Percentiles rank a stretch among this genome's conserved stretches.
Conservation (phyloP, 106 monocot genomes). For the Acorus calamus region DNA sequence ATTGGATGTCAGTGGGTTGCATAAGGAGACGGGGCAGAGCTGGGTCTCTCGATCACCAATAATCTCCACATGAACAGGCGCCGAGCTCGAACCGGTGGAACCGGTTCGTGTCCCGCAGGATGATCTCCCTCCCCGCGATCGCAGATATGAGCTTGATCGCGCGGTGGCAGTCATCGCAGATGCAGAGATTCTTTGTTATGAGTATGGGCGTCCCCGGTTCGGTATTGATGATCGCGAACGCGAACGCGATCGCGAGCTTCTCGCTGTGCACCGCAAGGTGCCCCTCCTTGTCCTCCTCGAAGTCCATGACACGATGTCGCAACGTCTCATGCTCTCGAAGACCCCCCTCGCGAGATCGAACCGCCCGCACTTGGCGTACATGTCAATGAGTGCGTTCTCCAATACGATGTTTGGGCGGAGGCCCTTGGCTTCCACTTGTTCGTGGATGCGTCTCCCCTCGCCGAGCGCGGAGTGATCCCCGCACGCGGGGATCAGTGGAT, state of each 20-base stretch:
- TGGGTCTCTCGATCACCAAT: slow-evolving; percentile 44
- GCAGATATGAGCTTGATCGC: slow-evolving; percentile 47
- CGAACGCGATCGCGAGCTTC: slow-evolving; percentile 69
- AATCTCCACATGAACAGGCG: slow-evolving; percentile 65
- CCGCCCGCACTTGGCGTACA: slow-evolving; percentile 77
- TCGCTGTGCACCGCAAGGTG: slow-evolving; percentile 70
- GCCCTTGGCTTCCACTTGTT: slow-evolving; percentile 21
- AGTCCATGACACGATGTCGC: slow-evolving; percentile 80
- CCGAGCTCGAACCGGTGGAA: slow-evolving; percentile 67
- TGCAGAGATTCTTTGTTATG: slow-evolving; percentile 59
- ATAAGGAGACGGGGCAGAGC: slow-evolving; percentile 40
- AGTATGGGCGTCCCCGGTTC: slow-evolving; percentile 19
- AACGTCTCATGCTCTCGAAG: slow-evolving; percentile 47
- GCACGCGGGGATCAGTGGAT: slow-evolving; percentile 71
- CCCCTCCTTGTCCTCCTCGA: slow-evolving; percentile 70
- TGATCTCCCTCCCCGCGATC: slow-evolving; percentile 45
- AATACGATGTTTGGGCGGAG: slow-evolving; percentile 60
- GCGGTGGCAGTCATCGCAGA: slow-evolving; percentile 53
- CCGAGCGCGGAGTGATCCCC: slow-evolving; percentile 54
- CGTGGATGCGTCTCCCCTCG: slow-evolving; percentile 50
- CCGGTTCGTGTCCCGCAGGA: slow-evolving; percentile 53
- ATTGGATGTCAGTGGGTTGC: slow-evolving; percentile 35
- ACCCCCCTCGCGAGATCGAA: slow-evolving; percentile 47
- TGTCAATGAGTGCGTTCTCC: slow-evolving; percentile 81
- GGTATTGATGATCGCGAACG: slow-evolving; percentile 48